These are phyloP conservation scores for Nakazawaea laoshanensis DNA, from an alignment of 805 yeast species.

Conservation along the genomic window DNA sequence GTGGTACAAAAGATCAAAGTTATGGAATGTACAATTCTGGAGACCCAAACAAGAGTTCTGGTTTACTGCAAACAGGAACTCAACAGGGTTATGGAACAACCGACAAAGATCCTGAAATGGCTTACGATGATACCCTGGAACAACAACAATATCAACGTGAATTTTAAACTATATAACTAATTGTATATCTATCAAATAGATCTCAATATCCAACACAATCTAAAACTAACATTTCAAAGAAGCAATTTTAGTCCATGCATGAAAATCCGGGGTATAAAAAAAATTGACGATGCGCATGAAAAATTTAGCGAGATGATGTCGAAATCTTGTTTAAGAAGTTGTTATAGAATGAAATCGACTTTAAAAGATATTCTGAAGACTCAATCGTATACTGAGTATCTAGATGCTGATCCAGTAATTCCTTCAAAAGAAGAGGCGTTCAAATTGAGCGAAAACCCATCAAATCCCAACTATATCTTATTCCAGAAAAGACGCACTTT, in stretches of 20 bases:
- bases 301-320: too few species aligned
- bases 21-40: slow-evolving; percentile 8
- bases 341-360: slow-evolving; percentile 8
- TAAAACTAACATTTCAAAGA: too few species aligned
- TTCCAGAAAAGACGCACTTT: slow-evolving; percentile 45
- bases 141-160: slow-evolving; percentile 9
- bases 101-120: not conserved
- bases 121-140: not conserved
- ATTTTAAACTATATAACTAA: too few species aligned
- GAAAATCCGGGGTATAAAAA: too few species aligned
- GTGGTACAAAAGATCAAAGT: slow-evolving; percentile 6
- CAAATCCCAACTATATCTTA: slow-evolving; percentile 19
- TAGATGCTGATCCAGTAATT: slow-evolving; percentile 21
- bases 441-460: slow-evolving; percentile 17
- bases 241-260: too few species aligned
- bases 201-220: too few species aligned
- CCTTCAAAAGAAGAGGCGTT: slow-evolving; percentile 16
- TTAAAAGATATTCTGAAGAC: slow-evolving; percentile 19
- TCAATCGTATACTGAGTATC: slow-evolving; percentile 18
- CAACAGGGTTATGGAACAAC: slow-evolving; percentile 6
- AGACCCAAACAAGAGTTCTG: slow-evolving; percentile 2
- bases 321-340: too few species aligned
- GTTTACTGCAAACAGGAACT: slow-evolving; percentile 3
- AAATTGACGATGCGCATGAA: too few species aligned
- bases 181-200: too few species aligned